Conservation (phyloP, 805 yeast genomes). For the Ogataea chonburiensis region DNA sequence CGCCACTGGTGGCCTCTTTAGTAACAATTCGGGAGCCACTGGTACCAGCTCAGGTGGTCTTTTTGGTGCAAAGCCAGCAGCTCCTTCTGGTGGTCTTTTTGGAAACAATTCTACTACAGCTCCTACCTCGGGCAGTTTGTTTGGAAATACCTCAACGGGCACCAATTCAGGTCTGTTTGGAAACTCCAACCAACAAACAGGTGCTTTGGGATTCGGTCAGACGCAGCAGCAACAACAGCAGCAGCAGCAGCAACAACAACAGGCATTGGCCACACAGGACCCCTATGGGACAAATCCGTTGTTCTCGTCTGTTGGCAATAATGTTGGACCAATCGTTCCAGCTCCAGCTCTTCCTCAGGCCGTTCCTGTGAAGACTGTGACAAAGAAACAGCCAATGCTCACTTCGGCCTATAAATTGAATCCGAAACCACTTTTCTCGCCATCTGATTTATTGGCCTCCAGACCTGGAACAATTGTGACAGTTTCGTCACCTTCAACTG, state of each 20-base stretch:
- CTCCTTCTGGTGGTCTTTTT: constrained; percentile 34
- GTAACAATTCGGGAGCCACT: constrained; percentile 21
- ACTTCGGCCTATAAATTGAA: constrained; percentile 60
- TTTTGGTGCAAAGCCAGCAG: constrained; percentile 37
- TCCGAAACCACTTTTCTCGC: constrained; percentile 57
- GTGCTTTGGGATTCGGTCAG: constrained; percentile 14
- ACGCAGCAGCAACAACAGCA: constrained; percentile 24
- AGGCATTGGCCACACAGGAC: constrained; percentile 40
- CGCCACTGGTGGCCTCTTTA: constrained; percentile 12
- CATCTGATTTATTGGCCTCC: constrained; percentile 23
- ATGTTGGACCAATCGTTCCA: constrained; percentile 37
- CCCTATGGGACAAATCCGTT: constrained; percentile 83
- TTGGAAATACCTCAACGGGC: constrained; percentile 15
- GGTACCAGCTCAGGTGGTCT: constrained; percentile 38
- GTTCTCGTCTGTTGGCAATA: constrained; percentile 43
- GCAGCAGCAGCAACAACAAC: constrained; percentile 31
- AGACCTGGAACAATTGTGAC: constrained; percentile 28
- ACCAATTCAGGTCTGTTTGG: constrained; percentile 46
- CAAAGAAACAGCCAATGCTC: constrained; percentile 60
- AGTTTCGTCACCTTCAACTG: constrained; percentile 19
- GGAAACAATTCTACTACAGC: constrained; percentile 26
- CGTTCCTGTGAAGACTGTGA: constrained; percentile 44
- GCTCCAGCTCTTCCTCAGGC: constrained; percentile 52
- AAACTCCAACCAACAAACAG: constrained; percentile 18
- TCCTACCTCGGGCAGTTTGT: constrained; percentile 12